Percentiles rank a stretch among this genome's conserved stretches.
Evolutionary conservation across 1,284 basidiomycete genomes (phyloP).

Genomic region (Tetrapyrgos nigripes): DNA sequence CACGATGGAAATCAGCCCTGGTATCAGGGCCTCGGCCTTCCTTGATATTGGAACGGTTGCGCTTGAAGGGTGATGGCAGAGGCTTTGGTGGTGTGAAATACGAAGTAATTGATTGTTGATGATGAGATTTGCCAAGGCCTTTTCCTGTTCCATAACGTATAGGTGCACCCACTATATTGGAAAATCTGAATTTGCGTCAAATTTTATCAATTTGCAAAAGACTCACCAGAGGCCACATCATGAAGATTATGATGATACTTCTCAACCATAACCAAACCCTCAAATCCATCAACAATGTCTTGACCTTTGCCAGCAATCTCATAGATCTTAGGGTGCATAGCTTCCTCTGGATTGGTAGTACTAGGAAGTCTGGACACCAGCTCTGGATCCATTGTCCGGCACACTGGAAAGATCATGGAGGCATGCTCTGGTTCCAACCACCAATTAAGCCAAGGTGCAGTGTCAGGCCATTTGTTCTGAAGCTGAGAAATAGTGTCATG

Average conservation of each 20-base stretch:
- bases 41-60: too few relatives aligned
- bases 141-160: too few relatives aligned
- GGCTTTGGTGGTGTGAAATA: too few relatives aligned
- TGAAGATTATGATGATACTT: conserved; percentile 16
- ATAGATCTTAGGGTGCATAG: conserved; percentile 38
- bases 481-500: conserved; percentile 4
- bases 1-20: too few relatives aligned
- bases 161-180: too few relatives aligned
- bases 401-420: conserved; percentile 32
- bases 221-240: too few relatives aligned
- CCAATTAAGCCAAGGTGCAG: conserved; percentile 34
- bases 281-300: conserved; percentile 26
- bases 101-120: too few relatives aligned
- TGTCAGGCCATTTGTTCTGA: conserved; percentile 24
- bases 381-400: conserved; percentile 17
- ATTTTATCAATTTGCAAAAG: too few relatives aligned
- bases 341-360: conserved; percentile 38
- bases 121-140: too few relatives aligned
- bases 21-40: too few relatives aligned
- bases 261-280: conserved; percentile 20
- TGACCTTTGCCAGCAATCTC: conserved; percentile 14
- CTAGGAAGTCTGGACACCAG: conserved; percentile 34
- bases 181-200: too few relatives aligned
- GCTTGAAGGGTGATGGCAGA: too few relatives aligned
- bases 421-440: conserved; percentile 31